Evolutionary conservation across 768 basidiomycete species (phyloP), one percentile per base, ranked within the genome.

Genomic region (Stropharia rugosoannulata): DNA sequence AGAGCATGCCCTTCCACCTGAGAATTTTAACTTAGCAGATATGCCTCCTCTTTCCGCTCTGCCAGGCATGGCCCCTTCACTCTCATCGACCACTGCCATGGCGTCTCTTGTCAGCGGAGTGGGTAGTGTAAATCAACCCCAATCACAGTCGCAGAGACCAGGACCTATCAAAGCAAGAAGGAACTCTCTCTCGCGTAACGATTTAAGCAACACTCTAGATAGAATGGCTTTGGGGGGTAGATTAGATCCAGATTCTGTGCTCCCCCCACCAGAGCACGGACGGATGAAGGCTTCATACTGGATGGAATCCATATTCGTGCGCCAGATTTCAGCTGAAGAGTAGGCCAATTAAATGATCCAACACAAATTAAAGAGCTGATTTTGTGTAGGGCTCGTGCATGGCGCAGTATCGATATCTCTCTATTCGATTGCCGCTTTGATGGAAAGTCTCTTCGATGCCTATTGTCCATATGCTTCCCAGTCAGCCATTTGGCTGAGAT

Each of bases 281-380:
- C 77, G 84, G 56, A 86, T 90, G 83, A 83, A 82, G 50, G 80
- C 87, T 1, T 76, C 84, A 0, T 88, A 83, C 64, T 93, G 90
- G 90, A 81, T 87, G 70, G 83, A 91, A 60, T 77, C 71, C 49
- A 59, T 93, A 13, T 68, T 76, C 51, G 74, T 78, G 12, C 76
- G 80, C 51, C 72, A 79, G n/a, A 73, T 84, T 15, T 60, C 75
- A 0, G 66, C 70, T 45, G 64, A 64, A 42, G 80, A 82, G 90
- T 91, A 65, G 73, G 83, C 68, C 49, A 25, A 22, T 55, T 50
- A 46, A 56, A 48, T 54, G 35, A 36, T 42, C 32, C 11, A 16
- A 18, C 49, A 29, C 8, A 54, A 27, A 49, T 56, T 15, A 9
- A 35, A 19, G 16, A 9, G 5, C 45, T 40, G 19, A 12, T 43